Evolutionary conservation across 169 alveolate genomes (phyloP).

Genomic region (Ichthyophthirius multifiliis): DNA sequence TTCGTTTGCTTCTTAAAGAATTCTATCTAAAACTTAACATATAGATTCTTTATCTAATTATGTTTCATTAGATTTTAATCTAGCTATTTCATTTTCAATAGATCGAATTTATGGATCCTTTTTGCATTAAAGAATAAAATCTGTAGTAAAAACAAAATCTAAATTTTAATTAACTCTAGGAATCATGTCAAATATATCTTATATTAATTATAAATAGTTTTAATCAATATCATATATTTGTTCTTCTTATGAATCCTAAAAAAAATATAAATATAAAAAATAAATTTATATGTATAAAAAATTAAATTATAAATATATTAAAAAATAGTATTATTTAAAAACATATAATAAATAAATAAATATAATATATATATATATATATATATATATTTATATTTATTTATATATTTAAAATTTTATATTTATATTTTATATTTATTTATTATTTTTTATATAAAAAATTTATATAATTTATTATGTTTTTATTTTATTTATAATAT

Average conservation of each 20-base stretch:
- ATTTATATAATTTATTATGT: no score
- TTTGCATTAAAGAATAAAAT: not conserved
- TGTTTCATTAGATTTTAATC: not conserved
- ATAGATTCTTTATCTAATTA: not conserved
- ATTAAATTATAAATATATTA: no score
- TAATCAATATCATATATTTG: not conserved
- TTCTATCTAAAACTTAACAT: not conserved
- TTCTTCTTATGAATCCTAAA: not conserved
- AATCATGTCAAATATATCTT: conserved; percentile 36
- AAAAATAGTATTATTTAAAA: no score
- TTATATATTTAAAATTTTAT: no score
- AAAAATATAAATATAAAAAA: not conserved
- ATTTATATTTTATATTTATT: no score
- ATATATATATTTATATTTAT: no score
- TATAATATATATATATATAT: no score
- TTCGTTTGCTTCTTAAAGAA: not conserved
- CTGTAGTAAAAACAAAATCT: not conserved
- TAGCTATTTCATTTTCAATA: not conserved
- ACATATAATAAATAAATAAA: no score
- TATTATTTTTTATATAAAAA: no score
- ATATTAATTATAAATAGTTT: conserved; percentile 10
- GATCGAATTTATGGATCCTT: not conserved
- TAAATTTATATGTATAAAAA: no score
- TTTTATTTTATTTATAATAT: no score
- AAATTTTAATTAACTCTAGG: conserved; percentile 1